A percentile compares a stretch with the other conserved stretches of the same genome.
These are phyloP conservation scores for Fragilaria crotonensis DNA, from an alignment of 108 stramenopile genomes.

Conservation along the genomic window DNA sequence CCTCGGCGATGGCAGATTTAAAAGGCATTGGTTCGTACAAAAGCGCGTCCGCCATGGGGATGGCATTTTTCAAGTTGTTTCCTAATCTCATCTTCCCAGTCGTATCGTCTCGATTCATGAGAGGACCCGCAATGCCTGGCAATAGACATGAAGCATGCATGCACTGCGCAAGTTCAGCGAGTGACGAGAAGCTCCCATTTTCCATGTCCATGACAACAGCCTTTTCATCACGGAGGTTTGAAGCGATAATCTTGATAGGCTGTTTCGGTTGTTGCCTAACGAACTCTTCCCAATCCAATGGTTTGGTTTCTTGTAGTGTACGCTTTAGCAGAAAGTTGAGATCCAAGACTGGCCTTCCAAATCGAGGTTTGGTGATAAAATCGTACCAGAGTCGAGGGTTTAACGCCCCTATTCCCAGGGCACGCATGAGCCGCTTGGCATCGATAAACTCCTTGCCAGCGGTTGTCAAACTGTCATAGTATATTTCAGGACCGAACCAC, in stretches of 20 bases:
- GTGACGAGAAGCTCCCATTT: slow-evolving; percentile 61
- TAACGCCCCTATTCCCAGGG: slow-evolving; percentile 74
- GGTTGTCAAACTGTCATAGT: slow-evolving; percentile 86
- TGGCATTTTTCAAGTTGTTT: slow-evolving; percentile 32
- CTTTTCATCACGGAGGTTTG: slow-evolving; percentile 61
- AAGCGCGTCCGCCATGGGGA: slow-evolving; percentile 86
- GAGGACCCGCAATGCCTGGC: slow-evolving; percentile 91
- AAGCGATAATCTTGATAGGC: slow-evolving; percentile 86
- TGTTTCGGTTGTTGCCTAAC: slow-evolving; percentile 68
- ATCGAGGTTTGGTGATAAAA: slow-evolving; percentile 51
- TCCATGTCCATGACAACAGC: slow-evolving; percentile 73
- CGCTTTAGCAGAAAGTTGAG: slow-evolving; percentile 73
- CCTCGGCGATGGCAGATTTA: slow-evolving; percentile 73
- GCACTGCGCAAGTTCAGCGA: slow-evolving; percentile 72
- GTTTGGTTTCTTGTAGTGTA: slow-evolving; percentile 77
- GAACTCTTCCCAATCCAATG: slow-evolving; percentile 90
- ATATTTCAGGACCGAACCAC: slow-evolving; percentile 91
- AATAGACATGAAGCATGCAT: slow-evolving; percentile 91
- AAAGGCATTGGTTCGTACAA: slow-evolving; percentile 89
- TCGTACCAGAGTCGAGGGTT: slow-evolving; percentile 80
- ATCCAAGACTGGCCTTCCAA: slow-evolving; percentile 87
- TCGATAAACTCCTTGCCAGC: slow-evolving; percentile 83
- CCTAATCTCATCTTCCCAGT: slow-evolving; percentile 34
- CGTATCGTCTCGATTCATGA: slow-evolving; percentile 53
- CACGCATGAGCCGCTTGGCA: slow-evolving; percentile 68